A percentile compares a stretch with the other conserved stretches of the same genome.
phyloP scores from a whole-genome alignment of 2,329 filamentous ascomycete species.

The Biscogniauxia mediterranea region DNA sequence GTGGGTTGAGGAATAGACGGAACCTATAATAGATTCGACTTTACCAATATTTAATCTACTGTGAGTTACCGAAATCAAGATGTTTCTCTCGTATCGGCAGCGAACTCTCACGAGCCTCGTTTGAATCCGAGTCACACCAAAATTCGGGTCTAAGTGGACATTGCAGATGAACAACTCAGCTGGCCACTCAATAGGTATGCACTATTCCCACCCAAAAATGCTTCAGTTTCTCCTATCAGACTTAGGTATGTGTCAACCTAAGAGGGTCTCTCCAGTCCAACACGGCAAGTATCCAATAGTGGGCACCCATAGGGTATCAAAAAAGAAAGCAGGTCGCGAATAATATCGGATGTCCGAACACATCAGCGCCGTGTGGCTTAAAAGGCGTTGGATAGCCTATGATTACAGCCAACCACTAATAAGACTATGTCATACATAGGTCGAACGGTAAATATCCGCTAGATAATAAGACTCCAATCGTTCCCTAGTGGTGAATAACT shows the following conservation, averaged over 20 bases:
- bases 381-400: not conserved
- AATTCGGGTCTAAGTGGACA: not conserved
- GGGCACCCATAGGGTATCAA: not conserved
- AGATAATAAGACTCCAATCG: not conserved
- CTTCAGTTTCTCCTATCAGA: not conserved
- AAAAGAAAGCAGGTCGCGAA: too few relatives aligned
- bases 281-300: not conserved
- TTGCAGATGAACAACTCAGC: not conserved
- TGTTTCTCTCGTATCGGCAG: not conserved
- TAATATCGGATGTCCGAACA: too few relatives aligned
- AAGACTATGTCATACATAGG: not conserved
- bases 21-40: not conserved
- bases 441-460: not conserved
- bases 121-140: not conserved
- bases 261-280: not conserved
- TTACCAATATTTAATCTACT: not conserved
- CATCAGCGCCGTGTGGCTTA: too few relatives aligned
- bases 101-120: not conserved
- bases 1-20: not conserved
- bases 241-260: not conserved
- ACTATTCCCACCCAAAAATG: too few relatives aligned
- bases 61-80: not conserved
- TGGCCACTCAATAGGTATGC: not conserved
- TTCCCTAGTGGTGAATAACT: too few relatives aligned
- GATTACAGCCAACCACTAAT: not conserved